Evolutionary conservation across 345 rosid genomes (phyloP).

Genomic region (Dipteronia dyeriana): DNA sequence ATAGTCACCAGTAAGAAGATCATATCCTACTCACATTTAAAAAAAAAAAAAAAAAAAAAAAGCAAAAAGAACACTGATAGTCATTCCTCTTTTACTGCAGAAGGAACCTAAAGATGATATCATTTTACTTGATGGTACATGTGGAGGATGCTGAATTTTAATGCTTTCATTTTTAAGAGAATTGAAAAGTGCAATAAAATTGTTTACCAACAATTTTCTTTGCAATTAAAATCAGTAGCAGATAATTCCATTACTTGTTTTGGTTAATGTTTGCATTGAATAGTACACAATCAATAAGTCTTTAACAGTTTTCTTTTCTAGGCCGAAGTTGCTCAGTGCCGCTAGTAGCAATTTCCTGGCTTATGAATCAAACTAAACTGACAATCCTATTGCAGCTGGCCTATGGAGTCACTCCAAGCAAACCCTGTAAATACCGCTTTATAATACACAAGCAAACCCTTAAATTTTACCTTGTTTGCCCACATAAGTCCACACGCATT

Average conservation of each 20-base stretch:
- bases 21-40: too few relatives aligned
- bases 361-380: neutral
- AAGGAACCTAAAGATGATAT: neutral
- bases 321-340: neutral
- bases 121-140: too few relatives aligned
- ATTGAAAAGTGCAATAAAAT: neutral
- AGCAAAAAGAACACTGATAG: neutral
- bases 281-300: neutral
- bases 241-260: neutral
- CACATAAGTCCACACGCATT: conserved; percentile 80
- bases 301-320: neutral
- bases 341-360: neutral
- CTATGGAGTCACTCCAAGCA: neutral
- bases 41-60: too few relatives aligned
- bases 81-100: neutral
- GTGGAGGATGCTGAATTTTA: neutral
- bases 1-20: too few relatives aligned
- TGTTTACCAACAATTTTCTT: neutral
- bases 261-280: neutral
- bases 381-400: neutral
- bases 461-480: conserved; percentile 59
- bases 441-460: neutral
- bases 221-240: neutral
- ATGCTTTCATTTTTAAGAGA: neutral
- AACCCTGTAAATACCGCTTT: neutral